A percentile compares a stretch with the other conserved stretches of the same genome.
phyloP scores from a whole-genome alignment of 805 yeast species.

The Tetrapisispora nanseiensis region DNA sequence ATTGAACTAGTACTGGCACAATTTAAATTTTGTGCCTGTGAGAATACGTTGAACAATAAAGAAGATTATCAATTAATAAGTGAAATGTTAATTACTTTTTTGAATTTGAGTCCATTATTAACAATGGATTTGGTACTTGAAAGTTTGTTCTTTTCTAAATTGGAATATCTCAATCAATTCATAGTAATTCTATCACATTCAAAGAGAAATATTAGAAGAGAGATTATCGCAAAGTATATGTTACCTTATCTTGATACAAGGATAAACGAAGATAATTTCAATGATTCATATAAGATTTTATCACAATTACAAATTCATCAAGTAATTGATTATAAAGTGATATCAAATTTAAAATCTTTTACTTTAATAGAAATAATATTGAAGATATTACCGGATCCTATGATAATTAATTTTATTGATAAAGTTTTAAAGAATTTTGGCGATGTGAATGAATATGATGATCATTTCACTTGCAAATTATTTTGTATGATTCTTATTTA shows the following conservation, averaged over 20 bases:
- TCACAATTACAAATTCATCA: slow-evolving; percentile 7
- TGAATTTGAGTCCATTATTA: slow-evolving; percentile 13
- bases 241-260: slow-evolving; percentile 14
- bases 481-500: slow-evolving; percentile 7
- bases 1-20: slow-evolving; percentile 14
- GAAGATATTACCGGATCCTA: slow-evolving; percentile 5
- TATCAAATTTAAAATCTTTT: slow-evolving; percentile 11
- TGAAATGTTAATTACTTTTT: slow-evolving; percentile 10
- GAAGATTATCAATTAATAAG: not conserved
- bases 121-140: slow-evolving; percentile 13
- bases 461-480: slow-evolving; percentile 17
- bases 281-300: slow-evolving; percentile 8
- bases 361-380: slow-evolving; percentile 13
- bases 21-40: slow-evolving; percentile 12
- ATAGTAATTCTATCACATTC: slow-evolving; percentile 7
- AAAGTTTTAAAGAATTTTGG: slow-evolving; percentile 7
- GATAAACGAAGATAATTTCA: slow-evolving; percentile 5
- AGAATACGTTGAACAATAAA: not conserved
- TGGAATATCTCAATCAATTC: slow-evolving; percentile 7
- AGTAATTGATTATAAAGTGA: slow-evolving; percentile 5
- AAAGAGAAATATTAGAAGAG: slow-evolving; percentile 11
- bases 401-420: not conserved
- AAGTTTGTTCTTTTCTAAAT: slow-evolving; percentile 10
- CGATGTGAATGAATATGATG: slow-evolving; percentile 8
- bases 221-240: slow-evolving; percentile 11